Base-by-base conservation (phyloP, 2,329 filamentous ascomycete genomes). In the Cladosporium sp. region DNA sequence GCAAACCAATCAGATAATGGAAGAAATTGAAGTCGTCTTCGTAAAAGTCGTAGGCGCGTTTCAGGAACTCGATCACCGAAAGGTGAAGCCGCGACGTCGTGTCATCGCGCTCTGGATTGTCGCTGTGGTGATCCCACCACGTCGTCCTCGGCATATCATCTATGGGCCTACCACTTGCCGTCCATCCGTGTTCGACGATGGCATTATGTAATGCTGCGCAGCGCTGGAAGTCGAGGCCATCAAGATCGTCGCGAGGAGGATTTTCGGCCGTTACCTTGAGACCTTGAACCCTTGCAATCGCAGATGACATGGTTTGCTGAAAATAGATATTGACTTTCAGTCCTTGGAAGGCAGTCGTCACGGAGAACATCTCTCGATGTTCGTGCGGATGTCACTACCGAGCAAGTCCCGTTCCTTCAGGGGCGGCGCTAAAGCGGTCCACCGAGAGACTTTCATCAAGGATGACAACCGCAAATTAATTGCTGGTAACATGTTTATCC, bases 21-120 rank as follows among this genome's bases (percentile, higher is more conserved):
- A 61, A 61, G 38, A 61, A 32, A 32, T 47, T 61, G 38, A 61
- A 47, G 18, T 61, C 32, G 26, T 32, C 18, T n/a, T 49, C 58
- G 5, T 49, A n/a, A 41, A 61, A 61, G 21, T 61, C 24, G 32
- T 61, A 44, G 8, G 38, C 58, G 24, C 41, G 58, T 32, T 30
- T 49, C 36, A 61, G 12, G 32, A 49, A 44, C 24, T 30, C 58
- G 14, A 49, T 18, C 36, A 49, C 15, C 5, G 44, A 61, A 12
- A 24, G 26, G 21, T 49, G 58, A 49, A 61, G 38, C 21, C 18
- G 44, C 6, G 58, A 61, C 7, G 38, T 28, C 5, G 26, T 32
- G 12, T 26, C 58, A 24, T 24, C 21, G 2, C 38, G 57, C 32
- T 36, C 18, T 26, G 34, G 24, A 24, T 36, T 41, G 15, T 59